A percentile compares a stretch with the other conserved stretches of the same genome.
Conservation (phyloP, 2,329 filamentous ascomycete species). For the Cladobotryum mycophilum region DNA sequence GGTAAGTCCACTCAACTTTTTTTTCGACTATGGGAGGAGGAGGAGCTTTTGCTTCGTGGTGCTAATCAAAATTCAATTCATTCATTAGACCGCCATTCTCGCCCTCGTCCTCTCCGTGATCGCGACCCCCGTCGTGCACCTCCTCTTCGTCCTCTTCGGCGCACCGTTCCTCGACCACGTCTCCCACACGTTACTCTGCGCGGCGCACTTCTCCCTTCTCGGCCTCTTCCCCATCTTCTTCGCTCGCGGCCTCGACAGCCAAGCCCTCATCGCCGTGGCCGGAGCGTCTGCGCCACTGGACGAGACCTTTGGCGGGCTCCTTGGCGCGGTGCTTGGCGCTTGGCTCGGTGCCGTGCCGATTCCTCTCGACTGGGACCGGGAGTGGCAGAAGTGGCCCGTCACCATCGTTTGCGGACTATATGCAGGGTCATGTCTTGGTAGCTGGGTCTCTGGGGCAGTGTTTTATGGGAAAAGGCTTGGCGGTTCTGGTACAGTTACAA, state of each 20-base stretch:
- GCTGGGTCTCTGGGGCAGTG: conserved; percentile 50
- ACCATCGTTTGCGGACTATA: conserved; percentile 84
- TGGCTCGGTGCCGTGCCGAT: conserved; percentile 96
- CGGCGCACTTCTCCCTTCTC: conserved; percentile 75
- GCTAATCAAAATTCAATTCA: no score
- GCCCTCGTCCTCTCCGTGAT: conserved; percentile 58
- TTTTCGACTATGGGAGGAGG: background rate
- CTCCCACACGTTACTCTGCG: conserved; percentile 70
- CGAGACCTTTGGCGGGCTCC: conserved; percentile 72
- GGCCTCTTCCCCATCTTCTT: conserved; percentile 77
- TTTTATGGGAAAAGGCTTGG: conserved; percentile 40
- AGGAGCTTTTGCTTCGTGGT: no score
- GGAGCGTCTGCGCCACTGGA: conserved; percentile 68
- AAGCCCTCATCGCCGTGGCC: conserved; percentile 64
- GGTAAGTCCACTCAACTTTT: conserved; percentile 30
- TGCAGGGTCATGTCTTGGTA: conserved; percentile 67
- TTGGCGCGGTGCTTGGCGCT: conserved; percentile 74
- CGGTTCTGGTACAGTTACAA: conserved; percentile 11
- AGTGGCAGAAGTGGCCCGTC: conserved; percentile 97
- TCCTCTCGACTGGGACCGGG: conserved; percentile 95
- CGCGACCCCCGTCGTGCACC: conserved; percentile 57
- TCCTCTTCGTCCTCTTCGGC: conserved; percentile 77
- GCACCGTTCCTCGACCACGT: conserved; percentile 81
- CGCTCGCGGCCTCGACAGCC: conserved; percentile 68
- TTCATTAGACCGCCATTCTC: conserved; percentile 37